phyloP scores from a whole-genome alignment of 73 alveolate species.

The Effrenium voratum region DNA sequence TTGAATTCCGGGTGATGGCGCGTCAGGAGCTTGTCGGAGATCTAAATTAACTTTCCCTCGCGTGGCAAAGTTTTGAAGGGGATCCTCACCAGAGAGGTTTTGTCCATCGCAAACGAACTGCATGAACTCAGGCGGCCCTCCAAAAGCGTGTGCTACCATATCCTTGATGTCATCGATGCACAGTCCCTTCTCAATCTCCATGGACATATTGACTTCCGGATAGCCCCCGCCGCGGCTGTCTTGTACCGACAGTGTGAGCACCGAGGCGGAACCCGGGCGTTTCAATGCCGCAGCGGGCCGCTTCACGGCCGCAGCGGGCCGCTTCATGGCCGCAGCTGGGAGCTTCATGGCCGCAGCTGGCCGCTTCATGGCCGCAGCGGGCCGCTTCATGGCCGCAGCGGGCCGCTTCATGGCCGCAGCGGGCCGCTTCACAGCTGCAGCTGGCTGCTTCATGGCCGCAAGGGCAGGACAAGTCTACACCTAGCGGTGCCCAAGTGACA shows the following conservation, averaged over 20 bases:
- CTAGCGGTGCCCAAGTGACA: too few relatives aligned
- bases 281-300: neutral
- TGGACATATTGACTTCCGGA: neutral
- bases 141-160: neutral
- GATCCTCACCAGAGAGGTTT: conserved; percentile 1
- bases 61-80: neutral
- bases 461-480: too few relatives aligned
- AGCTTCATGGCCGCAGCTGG: neutral
- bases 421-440: neutral
- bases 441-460: neutral
- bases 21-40: neutral
- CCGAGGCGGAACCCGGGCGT: neutral
- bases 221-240: conserved; percentile 28
- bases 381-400: neutral
- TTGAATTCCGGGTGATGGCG: neutral
- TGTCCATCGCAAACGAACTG: neutral
- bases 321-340: neutral
- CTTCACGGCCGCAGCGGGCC: neutral
- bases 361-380: conserved; percentile 8
- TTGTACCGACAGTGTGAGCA: neutral
- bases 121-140: conserved; percentile 5
- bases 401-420: neutral
- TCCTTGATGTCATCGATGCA: neutral
- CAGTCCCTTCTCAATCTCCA: neutral
- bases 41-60: neutral